Percentiles rank a stretch among this genome's conserved stretches.
These are phyloP conservation scores for Saccharomyces pastorianus DNA, from an alignment of 1,139 yeast species.

Conservation along the genomic window DNA sequence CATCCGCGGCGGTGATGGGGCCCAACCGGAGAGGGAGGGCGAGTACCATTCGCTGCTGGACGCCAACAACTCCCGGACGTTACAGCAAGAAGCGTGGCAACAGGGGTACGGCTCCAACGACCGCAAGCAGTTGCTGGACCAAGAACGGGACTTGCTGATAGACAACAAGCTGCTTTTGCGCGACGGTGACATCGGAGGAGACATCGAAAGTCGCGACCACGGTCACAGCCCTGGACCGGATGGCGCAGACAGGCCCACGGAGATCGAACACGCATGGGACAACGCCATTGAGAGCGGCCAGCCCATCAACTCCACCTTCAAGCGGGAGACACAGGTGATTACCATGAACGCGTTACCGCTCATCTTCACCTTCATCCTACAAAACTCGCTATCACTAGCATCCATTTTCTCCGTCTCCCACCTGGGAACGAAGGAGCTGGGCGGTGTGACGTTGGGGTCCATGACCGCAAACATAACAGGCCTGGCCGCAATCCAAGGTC, in stretches of 20 bases:
- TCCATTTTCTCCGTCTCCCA: slow-evolving; percentile 80
- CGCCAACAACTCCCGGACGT: slow-evolving; percentile 18
- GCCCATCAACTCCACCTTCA: slow-evolving; percentile 21
- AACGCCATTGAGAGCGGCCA: slow-evolving; percentile 28
- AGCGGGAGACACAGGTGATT: slow-evolving; percentile 30
- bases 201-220: slow-evolving; percentile 4
- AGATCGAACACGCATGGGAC: slow-evolving; percentile 26
- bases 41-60: slow-evolving; percentile 17
- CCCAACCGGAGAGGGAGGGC: slow-evolving; percentile 1
- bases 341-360: slow-evolving; percentile 47
- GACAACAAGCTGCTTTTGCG: slow-evolving; percentile 23
- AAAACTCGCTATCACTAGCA: slow-evolving; percentile 76
- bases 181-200: slow-evolving; percentile 1
- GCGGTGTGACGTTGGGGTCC: slow-evolving; percentile 63
- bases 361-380: slow-evolving; percentile 66
- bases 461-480: slow-evolving; percentile 73
- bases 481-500: slow-evolving; percentile 67
- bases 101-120: slow-evolving; percentile 6
- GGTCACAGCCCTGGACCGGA: slow-evolving; percentile 3
- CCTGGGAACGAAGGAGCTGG: slow-evolving; percentile 66
- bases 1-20: background rate
- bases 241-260: slow-evolving; percentile 12
- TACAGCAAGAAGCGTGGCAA: no score
- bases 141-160: slow-evolving; percentile 27
- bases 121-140: slow-evolving; percentile 19